These are phyloP conservation scores for Conticribra guillardii DNA, from an alignment of 108 stramenopile genomes.

Conservation along the genomic window DNA sequence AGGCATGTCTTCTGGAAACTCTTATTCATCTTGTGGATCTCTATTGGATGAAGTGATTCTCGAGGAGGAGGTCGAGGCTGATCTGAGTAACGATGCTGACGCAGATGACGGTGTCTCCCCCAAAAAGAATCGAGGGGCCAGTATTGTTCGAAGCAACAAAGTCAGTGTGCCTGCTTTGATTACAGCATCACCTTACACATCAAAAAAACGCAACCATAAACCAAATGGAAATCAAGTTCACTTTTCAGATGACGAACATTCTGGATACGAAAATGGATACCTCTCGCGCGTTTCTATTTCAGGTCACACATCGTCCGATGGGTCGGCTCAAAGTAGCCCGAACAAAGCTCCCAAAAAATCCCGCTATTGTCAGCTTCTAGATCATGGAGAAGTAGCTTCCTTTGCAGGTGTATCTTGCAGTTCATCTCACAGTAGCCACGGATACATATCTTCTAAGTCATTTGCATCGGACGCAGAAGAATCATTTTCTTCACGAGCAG, in stretches of 20 bases:
- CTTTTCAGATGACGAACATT: background rate
- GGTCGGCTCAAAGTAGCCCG: background rate
- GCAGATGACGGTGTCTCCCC: too few relatives aligned
- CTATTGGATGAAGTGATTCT: background rate
- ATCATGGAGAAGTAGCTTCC: background rate
- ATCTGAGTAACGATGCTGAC: background rate
- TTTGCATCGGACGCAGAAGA: background rate
- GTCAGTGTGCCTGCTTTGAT: too few relatives aligned
- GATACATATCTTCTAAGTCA: background rate
- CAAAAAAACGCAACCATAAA: background rate
- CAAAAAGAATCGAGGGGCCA: too few relatives aligned
- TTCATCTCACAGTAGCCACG: background rate
- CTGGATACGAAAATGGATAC: background rate
- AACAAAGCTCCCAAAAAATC: background rate
- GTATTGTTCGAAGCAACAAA: too few relatives aligned
- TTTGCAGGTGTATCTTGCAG: background rate
- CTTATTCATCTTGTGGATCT: background rate
- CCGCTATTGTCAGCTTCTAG: background rate
- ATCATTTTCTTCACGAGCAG: background rate
- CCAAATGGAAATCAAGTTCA: background rate
- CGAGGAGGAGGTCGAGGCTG: background rate
- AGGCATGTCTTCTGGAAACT: background rate
- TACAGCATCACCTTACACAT: background rate
- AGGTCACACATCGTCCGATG: background rate
- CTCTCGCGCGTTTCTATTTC: background rate